Percentiles rank a stretch among this genome's conserved stretches.
Conservation (phyloP, 73 alveolate species). For the Tetrahymena elliotti region DNA sequence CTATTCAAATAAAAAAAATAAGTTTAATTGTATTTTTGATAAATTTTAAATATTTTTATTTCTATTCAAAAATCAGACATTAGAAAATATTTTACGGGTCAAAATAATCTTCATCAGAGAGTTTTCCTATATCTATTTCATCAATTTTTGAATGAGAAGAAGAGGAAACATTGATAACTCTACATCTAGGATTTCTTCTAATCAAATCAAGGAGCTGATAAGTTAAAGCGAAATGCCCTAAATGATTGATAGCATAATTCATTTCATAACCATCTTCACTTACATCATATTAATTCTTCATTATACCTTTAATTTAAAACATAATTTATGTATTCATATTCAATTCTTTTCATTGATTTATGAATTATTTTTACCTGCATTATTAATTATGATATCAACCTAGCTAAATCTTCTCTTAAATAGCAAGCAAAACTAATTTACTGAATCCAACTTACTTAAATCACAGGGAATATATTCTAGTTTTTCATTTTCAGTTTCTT, state of each 20-base stretch:
- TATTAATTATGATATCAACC: not conserved
- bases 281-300: not conserved
- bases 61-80: too few species aligned
- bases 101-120: not conserved
- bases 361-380: not conserved
- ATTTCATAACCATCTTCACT: not conserved
- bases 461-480: conserved; percentile 1
- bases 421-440: not conserved
- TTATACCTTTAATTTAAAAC: not conserved
- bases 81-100: not conserved
- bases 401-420: not conserved
- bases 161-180: not conserved
- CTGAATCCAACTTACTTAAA: conserved; percentile 6
- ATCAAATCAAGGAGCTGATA: not conserved
- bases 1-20: not conserved
- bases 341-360: not conserved
- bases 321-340: not conserved
- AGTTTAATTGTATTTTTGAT: too few species aligned
- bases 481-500: conserved; percentile 15
- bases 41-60: too few species aligned
- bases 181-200: not conserved
- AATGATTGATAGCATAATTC: not conserved
- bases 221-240: not conserved
- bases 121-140: not conserved
- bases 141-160: not conserved